Base-by-base conservation (phyloP, 306 rosid species). In the Adenanthera pavonina region DNA sequence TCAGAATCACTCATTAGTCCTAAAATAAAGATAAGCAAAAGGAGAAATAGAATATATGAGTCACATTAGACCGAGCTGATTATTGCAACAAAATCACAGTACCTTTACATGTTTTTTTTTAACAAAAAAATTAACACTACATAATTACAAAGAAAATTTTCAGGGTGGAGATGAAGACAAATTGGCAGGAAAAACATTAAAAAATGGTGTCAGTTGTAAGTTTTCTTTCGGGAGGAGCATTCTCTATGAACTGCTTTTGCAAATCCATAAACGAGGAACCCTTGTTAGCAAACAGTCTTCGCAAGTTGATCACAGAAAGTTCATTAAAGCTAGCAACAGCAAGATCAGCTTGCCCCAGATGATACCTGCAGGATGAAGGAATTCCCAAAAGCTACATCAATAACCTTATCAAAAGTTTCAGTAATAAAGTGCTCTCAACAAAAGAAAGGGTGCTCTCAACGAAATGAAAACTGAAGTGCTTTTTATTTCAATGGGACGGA, bases 271-370 rank as follows among this genome's bases (percentile, higher is more conserved):
- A 96, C 36, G 97, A 89, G 9, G 94, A 89, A 46, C 99, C 99
- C 71, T 84, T 93, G 82, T 93, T 90, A 6, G 97, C 99, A 80
- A 96, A 96, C 76, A 96, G 80, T 89, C 99, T 93, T 78, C 99
- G 77, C 33, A 96, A 86, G 91, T 96, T 96, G 87, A 96, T 96
- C 79, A 96, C 98, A 0, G 99, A 96, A 65, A 96, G 97, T 84
- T 96, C 99, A 52, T 80, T 89, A 30, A 92, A 92, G 82, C 91
- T 90, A 65, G 90, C 99, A 67, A 96, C 90, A n/a, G 99, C 92
- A 86, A 96, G 97, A 89, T 96, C 99, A n/a, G 98, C 97, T 81
- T 96, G 99, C 70, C 81, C 88, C 84, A 96, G 90, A 74, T 96
- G 92, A 76, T 96, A 96, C 87, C 97, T 95, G 88, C 86, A 74